These are phyloP conservation scores for Fusarium algeriense DNA, from an alignment of 2,329 filamentous ascomycete species.

Conservation along the genomic window DNA sequence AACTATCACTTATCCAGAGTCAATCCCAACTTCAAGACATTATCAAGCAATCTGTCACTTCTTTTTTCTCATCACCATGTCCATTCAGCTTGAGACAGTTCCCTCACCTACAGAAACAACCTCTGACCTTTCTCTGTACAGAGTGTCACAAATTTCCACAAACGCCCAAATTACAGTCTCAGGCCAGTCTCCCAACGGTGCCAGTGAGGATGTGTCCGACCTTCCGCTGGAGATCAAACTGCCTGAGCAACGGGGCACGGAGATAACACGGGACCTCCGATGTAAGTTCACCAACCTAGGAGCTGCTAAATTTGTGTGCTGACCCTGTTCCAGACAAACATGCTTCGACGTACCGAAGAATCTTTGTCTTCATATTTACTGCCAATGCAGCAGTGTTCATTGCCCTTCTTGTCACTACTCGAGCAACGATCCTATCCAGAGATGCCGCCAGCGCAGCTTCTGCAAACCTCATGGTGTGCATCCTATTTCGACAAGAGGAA, in stretches of 20 bases:
- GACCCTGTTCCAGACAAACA: background rate
- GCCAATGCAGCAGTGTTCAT: background rate
- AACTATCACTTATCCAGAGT: background rate
- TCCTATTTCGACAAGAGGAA: conserved; percentile 19
- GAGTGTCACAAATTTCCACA: background rate
- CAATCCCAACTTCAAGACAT: too few species aligned
- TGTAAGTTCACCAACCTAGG: background rate
- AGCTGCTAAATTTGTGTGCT: rapidly evolving
- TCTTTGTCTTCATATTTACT: conserved; percentile 4
- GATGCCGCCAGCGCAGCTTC: conserved; percentile 23
- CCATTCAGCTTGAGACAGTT: background rate
- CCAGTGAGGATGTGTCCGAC: background rate
- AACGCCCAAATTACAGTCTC: background rate
- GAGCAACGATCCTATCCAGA: background rate
- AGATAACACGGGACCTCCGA: background rate
- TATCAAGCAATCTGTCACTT: background rate
- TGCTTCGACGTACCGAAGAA: conserved; percentile 8
- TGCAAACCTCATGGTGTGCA: conserved; percentile 27
- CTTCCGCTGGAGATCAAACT: background rate
- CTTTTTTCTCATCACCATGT: background rate
- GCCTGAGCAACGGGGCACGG: background rate
- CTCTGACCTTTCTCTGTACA: background rate
- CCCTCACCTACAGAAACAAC: too few species aligned
- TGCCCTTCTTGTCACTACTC: background rate
- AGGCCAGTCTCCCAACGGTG: background rate